Conservation (phyloP, 2,329 filamentous ascomycete genomes). For the Hypoxylon sp. region DNA sequence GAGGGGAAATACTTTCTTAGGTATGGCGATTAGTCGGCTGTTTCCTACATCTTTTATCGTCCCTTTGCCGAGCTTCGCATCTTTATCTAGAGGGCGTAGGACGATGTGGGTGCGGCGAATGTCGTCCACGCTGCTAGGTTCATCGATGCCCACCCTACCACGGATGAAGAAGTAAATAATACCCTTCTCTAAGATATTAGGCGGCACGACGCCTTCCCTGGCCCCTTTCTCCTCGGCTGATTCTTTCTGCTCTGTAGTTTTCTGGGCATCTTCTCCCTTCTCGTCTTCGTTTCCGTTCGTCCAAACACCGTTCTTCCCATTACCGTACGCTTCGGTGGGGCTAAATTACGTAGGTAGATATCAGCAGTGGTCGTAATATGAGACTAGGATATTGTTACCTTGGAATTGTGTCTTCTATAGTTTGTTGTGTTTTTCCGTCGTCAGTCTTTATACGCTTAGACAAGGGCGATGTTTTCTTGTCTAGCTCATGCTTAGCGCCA, state of each 20-base stretch:
- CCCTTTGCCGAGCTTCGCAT: conserved; percentile 69
- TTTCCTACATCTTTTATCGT: conserved; percentile 62
- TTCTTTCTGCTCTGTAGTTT: conserved; percentile 51
- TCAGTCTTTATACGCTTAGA: conserved; percentile 52
- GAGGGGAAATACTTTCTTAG: conserved; percentile 83
- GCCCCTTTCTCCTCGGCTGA: conserved; percentile 41
- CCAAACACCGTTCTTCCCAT: conserved; percentile 50
- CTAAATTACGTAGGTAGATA: conserved; percentile 25
- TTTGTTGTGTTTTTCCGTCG: conserved; percentile 56
- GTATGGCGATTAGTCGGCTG: conserved; percentile 77
- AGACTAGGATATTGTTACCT: conserved; percentile 29
- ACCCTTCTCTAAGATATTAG: conserved; percentile 81
- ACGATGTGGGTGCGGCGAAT: conserved; percentile 83
- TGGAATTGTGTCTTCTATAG: conserved; percentile 60
- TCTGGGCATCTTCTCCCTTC: conserved; percentile 56
- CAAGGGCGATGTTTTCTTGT: conserved; percentile 46
- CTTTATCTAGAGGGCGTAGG: conserved; percentile 74
- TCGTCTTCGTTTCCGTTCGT: conserved; percentile 38
- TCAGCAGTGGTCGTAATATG: conserved; percentile 17
- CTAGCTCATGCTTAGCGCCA: conserved; percentile 50
- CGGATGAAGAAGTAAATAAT: conserved; percentile 92
- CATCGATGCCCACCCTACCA: conserved; percentile 75
- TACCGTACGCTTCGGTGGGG: conserved; percentile 39
- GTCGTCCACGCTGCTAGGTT: conserved; percentile 74
- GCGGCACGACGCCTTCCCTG: conserved; percentile 50